phyloP scores from a whole-genome alignment of 768 basidiomycete species.

The Dacryopinax spathularia region DNA sequence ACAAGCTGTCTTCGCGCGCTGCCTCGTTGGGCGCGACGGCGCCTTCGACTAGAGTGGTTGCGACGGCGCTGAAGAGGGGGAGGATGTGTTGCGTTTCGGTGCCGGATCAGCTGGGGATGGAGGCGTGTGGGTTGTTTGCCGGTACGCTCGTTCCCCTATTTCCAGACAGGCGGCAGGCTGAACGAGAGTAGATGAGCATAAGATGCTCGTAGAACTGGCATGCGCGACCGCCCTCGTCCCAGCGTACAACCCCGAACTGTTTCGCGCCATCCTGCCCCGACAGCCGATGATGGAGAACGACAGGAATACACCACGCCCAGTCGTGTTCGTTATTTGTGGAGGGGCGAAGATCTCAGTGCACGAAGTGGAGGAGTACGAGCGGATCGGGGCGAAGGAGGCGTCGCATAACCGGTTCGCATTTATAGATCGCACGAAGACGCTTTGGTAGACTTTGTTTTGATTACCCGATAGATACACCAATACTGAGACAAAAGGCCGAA shows the following conservation, averaged over 20 bases:
- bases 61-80: slow-evolving; percentile 51
- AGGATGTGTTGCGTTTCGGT: slow-evolving; percentile 44
- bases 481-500: no score
- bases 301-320: slow-evolving; percentile 9
- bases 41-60: slow-evolving; percentile 45
- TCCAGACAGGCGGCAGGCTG: no score
- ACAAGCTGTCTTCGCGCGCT: slow-evolving; percentile 45
- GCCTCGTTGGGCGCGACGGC: slow-evolving; percentile 59
- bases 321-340: slow-evolving; percentile 58
- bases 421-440: not conserved
- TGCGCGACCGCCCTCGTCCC: slow-evolving; percentile 56
- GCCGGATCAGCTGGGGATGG: slow-evolving; percentile 57
- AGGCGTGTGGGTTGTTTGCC: slow-evolving; percentile 41
- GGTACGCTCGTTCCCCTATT: slow-evolving; percentile 28
- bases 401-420: not conserved
- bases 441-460: not conserved
- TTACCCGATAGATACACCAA: no score
- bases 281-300: slow-evolving; percentile 17
- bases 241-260: slow-evolving; percentile 45
- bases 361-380: slow-evolving; percentile 36
- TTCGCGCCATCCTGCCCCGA: slow-evolving; percentile 36
- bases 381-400: not conserved
- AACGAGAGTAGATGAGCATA: slow-evolving; percentile 47
- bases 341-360: slow-evolving; percentile 52
- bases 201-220: slow-evolving; percentile 57